A percentile compares a stretch with the other conserved stretches of the same genome.
phyloP scores from a whole-genome alignment of 352 stramenopile genomes.

The Phytophthora litchii region DNA sequence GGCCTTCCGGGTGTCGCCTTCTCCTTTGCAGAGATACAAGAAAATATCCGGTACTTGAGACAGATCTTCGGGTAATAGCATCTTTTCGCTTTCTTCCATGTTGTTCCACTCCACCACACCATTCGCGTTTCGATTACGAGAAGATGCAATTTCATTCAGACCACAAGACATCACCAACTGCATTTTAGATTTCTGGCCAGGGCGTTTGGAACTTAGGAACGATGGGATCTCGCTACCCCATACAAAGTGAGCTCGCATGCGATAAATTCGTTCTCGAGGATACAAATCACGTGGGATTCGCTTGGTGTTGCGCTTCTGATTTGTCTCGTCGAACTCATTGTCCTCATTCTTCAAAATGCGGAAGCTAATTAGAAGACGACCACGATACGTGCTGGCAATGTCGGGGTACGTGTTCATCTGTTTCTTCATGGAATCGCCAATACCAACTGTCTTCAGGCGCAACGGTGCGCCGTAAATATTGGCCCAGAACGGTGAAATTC shows the following conservation, averaged over 20 bases:
- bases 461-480: slow-evolving; percentile 84
- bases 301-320: slow-evolving; percentile 87
- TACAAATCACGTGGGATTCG: slow-evolving; percentile 65
- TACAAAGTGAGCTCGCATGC: slow-evolving; percentile 76
- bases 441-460: slow-evolving; percentile 55
- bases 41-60: slow-evolving; percentile 89
- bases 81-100: slow-evolving; percentile 77
- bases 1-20: slow-evolving; percentile 59
- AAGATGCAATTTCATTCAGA: slow-evolving; percentile 64
- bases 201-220: slow-evolving; percentile 71
- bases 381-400: slow-evolving; percentile 83
- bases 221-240: slow-evolving; percentile 77
- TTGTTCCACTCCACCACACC: slow-evolving; percentile 87
- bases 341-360: slow-evolving; percentile 73
- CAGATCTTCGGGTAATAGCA: slow-evolving; percentile 71
- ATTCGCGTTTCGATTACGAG: slow-evolving; percentile 71
- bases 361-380: slow-evolving; percentile 79
- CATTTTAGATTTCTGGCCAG: slow-evolving; percentile 82
- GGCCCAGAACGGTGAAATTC: slow-evolving; percentile 67
- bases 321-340: slow-evolving; percentile 76
- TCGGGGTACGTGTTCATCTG: slow-evolving; percentile 90
- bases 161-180: slow-evolving; percentile 72
- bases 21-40: slow-evolving; percentile 82
- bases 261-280: slow-evolving; percentile 64
- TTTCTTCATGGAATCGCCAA: slow-evolving; percentile 69